Percentiles rank a stretch among this genome's conserved stretches.
phyloP scores from a whole-genome alignment of 495 filamentous ascomycete genomes.

The Cudoniella acicularis region DNA sequence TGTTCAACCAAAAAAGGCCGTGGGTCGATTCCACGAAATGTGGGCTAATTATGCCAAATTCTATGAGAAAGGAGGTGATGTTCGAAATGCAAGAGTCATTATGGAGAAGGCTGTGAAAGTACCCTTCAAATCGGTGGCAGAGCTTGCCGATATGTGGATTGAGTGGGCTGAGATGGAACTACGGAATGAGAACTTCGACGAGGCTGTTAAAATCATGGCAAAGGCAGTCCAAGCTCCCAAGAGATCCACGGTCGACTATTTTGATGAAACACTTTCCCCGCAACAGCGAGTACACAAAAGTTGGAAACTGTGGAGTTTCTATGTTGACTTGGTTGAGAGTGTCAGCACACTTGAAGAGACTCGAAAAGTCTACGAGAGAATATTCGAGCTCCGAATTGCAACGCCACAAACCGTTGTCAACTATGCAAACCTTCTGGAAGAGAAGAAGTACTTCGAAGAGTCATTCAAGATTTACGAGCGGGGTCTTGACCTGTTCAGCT shows the following conservation, averaged over 20 bases:
- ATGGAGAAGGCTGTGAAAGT: slow-evolving; percentile 98
- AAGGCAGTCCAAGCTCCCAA: slow-evolving; percentile 96
- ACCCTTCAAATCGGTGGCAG: slow-evolving; percentile 89
- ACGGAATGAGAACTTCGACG: slow-evolving; percentile 91
- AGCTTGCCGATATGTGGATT: slow-evolving; percentile 97
- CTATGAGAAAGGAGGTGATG: slow-evolving; percentile 85
- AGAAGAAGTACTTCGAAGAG: slow-evolving; percentile 94
- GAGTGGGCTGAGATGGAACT: slow-evolving; percentile 99
- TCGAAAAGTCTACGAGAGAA: slow-evolving; percentile 88
- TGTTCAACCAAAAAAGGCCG: slow-evolving; percentile 90
- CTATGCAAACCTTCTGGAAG: slow-evolving; percentile 93
- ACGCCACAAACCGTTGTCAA: slow-evolving; percentile 98
- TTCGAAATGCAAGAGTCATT: slow-evolving; percentile 82
- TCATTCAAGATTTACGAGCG: slow-evolving; percentile 98
- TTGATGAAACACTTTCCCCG: slow-evolving; percentile 89
- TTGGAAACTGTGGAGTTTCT: slow-evolving; percentile 99
- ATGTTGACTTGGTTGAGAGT: slow-evolving; percentile 96
- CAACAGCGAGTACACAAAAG: slow-evolving; percentile 98
- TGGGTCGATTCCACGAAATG: slow-evolving; percentile 89
- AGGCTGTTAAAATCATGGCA: slow-evolving; percentile 91
- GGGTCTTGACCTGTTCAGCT: slow-evolving; percentile 93
- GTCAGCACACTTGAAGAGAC: slow-evolving; percentile 90
- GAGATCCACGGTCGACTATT: slow-evolving; percentile 93
- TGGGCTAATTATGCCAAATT: slow-evolving; percentile 99
- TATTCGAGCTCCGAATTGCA: slow-evolving; percentile 97